Evolutionary conservation across 2,329 filamentous ascomycete species (phyloP).

Genomic region (Reticulascus tulasneorum): DNA sequence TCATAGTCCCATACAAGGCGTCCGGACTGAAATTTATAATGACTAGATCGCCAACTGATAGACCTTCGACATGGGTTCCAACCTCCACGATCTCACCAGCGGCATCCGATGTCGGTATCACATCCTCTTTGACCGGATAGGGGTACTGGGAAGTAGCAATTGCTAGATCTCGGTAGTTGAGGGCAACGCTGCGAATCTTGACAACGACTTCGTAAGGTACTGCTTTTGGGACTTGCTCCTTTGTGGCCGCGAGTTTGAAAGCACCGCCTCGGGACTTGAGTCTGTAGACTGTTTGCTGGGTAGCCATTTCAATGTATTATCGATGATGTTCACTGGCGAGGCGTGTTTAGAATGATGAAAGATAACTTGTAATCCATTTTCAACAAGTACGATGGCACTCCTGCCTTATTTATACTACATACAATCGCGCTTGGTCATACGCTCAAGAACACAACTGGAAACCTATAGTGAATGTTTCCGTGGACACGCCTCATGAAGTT

Average conservation of each 20-base stretch:
- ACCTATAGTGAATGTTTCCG: too few species aligned
- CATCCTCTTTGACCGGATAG: constrained; percentile 23
- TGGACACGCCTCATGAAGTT: too few species aligned
- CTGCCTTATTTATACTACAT: too few species aligned
- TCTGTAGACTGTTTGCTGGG: constrained; percentile 8
- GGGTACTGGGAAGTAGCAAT: constrained; percentile 25
- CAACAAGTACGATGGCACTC: too few species aligned
- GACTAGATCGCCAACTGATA: constrained; percentile 27
- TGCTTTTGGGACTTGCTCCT: constrained; percentile 21
- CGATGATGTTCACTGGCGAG: too few species aligned
- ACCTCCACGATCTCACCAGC: constrained; percentile 28
- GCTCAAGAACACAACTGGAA: too few species aligned
- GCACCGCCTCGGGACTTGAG: constrained; percentile 9
- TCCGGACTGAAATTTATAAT: constrained; percentile 19
- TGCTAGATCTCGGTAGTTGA: constrained; percentile 30
- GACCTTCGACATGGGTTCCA: constrained; percentile 19
- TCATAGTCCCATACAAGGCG: constrained; percentile 21
- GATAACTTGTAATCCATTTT: too few species aligned
- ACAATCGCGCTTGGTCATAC: too few species aligned
- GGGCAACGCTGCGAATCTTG: constrained; percentile 22
- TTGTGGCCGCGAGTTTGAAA: constrained; percentile 17
- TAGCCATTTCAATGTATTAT: too few species aligned
- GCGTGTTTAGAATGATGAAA: too few species aligned
- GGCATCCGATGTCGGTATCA: constrained; percentile 31
- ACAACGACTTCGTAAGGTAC: constrained; percentile 24